Conservation (phyloP, 495 filamentous ascomycete genomes). For the Annulohypoxylon bovei region DNA sequence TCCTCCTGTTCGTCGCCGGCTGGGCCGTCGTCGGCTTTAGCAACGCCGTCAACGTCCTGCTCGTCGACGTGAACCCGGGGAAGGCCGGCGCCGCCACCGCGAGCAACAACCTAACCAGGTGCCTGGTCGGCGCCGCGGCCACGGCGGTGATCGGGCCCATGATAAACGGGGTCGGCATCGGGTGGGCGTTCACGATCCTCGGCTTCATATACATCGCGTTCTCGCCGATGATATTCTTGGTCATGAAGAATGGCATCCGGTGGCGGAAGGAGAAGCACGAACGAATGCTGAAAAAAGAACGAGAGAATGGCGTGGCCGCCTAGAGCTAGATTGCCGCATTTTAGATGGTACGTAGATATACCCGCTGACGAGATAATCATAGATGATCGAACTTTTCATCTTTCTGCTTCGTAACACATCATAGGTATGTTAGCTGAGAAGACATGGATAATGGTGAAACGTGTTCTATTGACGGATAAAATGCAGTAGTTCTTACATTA, state of each 20-base stretch:
- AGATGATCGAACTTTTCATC: neutral
- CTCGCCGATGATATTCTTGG: conserved; percentile 61
- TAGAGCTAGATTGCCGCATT: neutral
- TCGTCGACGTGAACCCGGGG: conserved; percentile 72
- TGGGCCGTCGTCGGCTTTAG: conserved; percentile 60
- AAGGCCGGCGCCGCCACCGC: conserved; percentile 73
- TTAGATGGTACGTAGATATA: neutral
- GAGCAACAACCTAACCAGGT: conserved; percentile 75
- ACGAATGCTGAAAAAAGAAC: conserved; percentile 24
- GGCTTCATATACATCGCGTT: conserved; percentile 62
- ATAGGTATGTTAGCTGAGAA: neutral
- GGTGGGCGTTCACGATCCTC: conserved; percentile 77
- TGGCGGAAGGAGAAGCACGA: conserved; percentile 48
- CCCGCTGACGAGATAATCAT: neutral
- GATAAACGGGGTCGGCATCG: conserved; percentile 70
- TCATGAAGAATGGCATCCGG: conserved; percentile 51
- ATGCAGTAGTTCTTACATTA: no score
- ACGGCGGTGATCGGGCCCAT: conserved; percentile 74
- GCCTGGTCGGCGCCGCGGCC: conserved; percentile 72
- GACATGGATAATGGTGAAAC: no score
- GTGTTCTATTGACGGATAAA: no score
- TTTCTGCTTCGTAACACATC: neutral
- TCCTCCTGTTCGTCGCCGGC: conserved; percentile 66
- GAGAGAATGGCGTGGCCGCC: neutral
- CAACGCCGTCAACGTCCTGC: conserved; percentile 61